Conservation (phyloP, 352 stramenopile genomes). For the Sclerospora graminicola region DNA sequence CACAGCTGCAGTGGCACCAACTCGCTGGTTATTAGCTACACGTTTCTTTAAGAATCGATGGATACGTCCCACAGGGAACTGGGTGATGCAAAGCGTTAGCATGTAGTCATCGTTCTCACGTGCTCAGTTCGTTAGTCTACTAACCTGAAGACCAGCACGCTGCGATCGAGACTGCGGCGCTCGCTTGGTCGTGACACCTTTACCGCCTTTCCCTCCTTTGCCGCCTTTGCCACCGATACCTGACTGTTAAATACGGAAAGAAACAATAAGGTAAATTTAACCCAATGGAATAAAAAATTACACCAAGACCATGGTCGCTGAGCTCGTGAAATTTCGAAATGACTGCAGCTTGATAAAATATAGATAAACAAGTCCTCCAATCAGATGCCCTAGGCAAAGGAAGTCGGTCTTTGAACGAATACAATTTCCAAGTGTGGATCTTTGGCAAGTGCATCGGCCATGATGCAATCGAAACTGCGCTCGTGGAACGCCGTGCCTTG, state of each 20-base stretch:
- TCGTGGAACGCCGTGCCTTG: conserved; percentile 68
- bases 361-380: conserved; percentile 1
- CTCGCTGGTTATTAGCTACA: conserved; percentile 96
- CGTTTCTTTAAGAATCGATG: conserved; percentile 99
- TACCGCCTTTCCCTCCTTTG: conserved; percentile 98
- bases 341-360: background rate
- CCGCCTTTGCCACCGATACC: conserved; percentile 90
- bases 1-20: conserved; percentile 98
- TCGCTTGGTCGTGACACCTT: conserved; percentile 98
- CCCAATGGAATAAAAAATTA: too few species aligned
- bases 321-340: conserved; percentile 11
- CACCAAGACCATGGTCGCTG: conserved; percentile 6
- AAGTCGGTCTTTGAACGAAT: background rate
- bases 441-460: background rate
- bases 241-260: conserved; percentile 32
- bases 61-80: conserved; percentile 99
- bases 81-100: background rate
- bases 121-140: background rate
- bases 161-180: conserved; percentile 96
- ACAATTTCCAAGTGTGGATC: background rate
- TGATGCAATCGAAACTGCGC: conserved; percentile 33
- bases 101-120: background rate
- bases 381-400: background rate
- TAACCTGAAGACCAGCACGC: conserved; percentile 94
- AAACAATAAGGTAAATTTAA: too few species aligned